A percentile compares a stretch with the other conserved stretches of the same genome.
phyloP scores from a whole-genome alignment of 352 stramenopile species.

The Halophytophthora batemanensis region DNA sequence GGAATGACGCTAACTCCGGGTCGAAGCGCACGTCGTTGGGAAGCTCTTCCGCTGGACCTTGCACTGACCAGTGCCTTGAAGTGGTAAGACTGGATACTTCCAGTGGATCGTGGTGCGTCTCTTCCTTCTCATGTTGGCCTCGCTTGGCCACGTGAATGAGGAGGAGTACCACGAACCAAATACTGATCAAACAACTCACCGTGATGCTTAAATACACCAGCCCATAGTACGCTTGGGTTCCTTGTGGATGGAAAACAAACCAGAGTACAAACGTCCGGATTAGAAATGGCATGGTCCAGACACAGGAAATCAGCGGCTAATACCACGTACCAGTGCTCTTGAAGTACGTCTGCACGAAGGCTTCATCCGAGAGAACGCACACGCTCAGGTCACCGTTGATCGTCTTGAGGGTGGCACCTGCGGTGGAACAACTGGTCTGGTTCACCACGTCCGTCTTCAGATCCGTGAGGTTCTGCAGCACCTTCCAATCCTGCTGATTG shows the following conservation, averaged over 20 bases:
- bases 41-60: slow-evolving; percentile 18
- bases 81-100: slow-evolving; percentile 16
- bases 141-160: slow-evolving; percentile 20
- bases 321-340: no score
- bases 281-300: no score
- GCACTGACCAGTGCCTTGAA: slow-evolving; percentile 25
- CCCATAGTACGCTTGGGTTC: slow-evolving; percentile 12
- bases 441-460: slow-evolving; percentile 29
- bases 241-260: slow-evolving; percentile 1
- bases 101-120: slow-evolving; percentile 17
- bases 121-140: slow-evolving; percentile 6
- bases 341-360: background rate
- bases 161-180: slow-evolving; percentile 32
- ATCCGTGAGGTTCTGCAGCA: slow-evolving; percentile 16
- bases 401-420: slow-evolving; percentile 16
- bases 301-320: no score
- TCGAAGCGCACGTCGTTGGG: slow-evolving; percentile 34
- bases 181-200: slow-evolving; percentile 29
- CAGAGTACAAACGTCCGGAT: background rate
- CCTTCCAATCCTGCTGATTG: slow-evolving; percentile 17
- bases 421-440: slow-evolving; percentile 22
- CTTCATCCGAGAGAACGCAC: slow-evolving; percentile 31
- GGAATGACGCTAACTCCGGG: slow-evolving; percentile 22
- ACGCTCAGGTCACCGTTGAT: slow-evolving; percentile 23
- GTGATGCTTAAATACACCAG: slow-evolving; percentile 25